Evolutionary conservation across 352 stramenopile species (phyloP).

Genomic region (Phytophthora pinifolia): DNA sequence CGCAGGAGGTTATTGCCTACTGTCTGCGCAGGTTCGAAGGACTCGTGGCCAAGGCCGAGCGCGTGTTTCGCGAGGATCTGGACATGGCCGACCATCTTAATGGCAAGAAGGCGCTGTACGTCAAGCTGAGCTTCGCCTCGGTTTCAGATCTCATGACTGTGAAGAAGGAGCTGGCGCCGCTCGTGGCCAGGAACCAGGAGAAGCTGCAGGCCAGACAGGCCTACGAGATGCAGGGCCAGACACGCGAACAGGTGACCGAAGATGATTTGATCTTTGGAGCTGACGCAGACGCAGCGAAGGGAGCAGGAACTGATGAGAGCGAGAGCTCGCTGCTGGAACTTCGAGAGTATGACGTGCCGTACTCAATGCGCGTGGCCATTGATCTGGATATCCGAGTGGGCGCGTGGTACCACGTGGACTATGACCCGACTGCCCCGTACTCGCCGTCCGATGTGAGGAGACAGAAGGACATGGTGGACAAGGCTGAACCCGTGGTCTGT

Average conservation of each 20-base stretch:
- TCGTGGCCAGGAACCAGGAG: conserved; percentile 68
- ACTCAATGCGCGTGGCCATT: conserved; percentile 95
- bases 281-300: conserved; percentile 18
- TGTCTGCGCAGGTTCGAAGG: conserved; percentile 87
- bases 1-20: conserved; percentile 76
- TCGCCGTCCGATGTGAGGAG: conserved; percentile 44
- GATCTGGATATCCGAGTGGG: conserved; percentile 96
- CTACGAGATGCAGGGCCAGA: conserved; percentile 65
- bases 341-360: conserved; percentile 98
- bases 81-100: conserved; percentile 90
- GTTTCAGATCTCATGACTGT: conserved; percentile 67
- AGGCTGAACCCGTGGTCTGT: conserved; percentile 93
- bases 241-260: conserved; percentile 37
- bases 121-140: conserved; percentile 92
- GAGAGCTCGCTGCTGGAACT: conserved; percentile 89
- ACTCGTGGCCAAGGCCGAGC: conserved; percentile 70
- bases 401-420: conserved; percentile 96
- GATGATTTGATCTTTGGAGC: conserved; percentile 43
- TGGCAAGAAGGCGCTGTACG: conserved; percentile 82
- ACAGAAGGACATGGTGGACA: conserved; percentile 90
- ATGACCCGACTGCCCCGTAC: conserved; percentile 68
- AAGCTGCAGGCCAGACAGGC: conserved; percentile 61
- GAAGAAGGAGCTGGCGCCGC: conserved; percentile 60
- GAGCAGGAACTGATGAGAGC: conserved; percentile 48
- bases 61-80: conserved; percentile 89